Base-by-base conservation (phyloP, 192 early-diverging fungal species). In the Cetraspora pellucida region DNA sequence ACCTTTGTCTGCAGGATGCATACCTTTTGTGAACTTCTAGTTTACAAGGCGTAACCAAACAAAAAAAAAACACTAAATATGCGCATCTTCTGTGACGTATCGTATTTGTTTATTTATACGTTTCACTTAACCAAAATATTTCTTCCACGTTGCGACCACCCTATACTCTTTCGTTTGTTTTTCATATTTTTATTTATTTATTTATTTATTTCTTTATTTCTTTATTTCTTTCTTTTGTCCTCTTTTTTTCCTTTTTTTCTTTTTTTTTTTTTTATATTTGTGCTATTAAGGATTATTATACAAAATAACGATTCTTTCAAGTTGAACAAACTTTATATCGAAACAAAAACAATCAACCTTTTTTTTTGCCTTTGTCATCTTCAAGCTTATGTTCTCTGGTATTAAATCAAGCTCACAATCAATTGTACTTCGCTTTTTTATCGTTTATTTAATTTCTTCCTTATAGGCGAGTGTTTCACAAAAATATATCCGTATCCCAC, bases 61-160 rank as follows among this genome's bases (percentile, higher is more conserved):
- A 64, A 64, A 64, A 64, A 64, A 54, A 54, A 27, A 64, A 64
- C 28, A 64, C 63, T 31, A 44, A 64, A 64, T 44, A 64, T 64
- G 19, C 19, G 63, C 31, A 44, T 43, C 28, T 30, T 30, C 10
- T 61, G 59, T 61, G 59, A 11, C 31, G 31, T 64, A 43, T 64
- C 31, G 23, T 37, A 37, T 64, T n/a, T 64, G 19, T 64, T 43
- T 19, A 19, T 37, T 44, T 64, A 37, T 43, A 44, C 31, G 28
- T 64, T 64, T 43, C 58, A 60, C 23, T 60, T 60, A 27, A 8
- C 13, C 25, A 11, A 13, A 44, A n/a, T 17, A 44, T 63, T 13
- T 64, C 31, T 44, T n/a, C 63, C 9, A 60, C 27, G 19, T 60
- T 14, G 25, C 5, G 4, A n/a, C 14, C 14, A 64, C 28, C 6